phyloP scores from a whole-genome alignment of 331 rosid genomes.

The Acacia concinna region DNA sequence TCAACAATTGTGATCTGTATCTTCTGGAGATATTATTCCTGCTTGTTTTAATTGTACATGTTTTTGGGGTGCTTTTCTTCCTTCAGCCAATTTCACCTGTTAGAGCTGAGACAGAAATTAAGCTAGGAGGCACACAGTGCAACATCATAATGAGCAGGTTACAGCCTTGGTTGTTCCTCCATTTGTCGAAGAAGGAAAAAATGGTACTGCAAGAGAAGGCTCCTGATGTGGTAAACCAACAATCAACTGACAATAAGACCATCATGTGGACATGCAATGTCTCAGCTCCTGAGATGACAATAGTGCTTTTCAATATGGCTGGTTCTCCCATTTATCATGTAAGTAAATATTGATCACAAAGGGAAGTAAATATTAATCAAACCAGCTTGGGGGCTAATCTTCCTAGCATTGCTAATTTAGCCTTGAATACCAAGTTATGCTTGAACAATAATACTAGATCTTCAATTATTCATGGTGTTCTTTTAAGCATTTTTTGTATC shows the following conservation, averaged over 20 bases:
- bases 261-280: constrained; percentile 96
- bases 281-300: constrained; percentile 98
- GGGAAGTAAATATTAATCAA: neutral
- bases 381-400: neutral
- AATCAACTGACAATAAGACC: constrained; percentile 57
- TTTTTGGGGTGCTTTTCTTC: constrained; percentile 32
- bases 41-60: constrained; percentile 20
- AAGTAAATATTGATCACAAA: constrained; percentile 39
- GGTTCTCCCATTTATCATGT: constrained; percentile 88
- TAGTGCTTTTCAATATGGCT: constrained; percentile 67
- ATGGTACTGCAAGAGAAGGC: constrained; percentile 71
- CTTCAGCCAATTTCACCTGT: constrained; percentile 72
- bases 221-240: constrained; percentile 53
- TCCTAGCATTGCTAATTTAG: neutral
- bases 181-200: constrained; percentile 65
- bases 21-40: constrained; percentile 22
- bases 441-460: neutral
- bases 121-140: constrained; percentile 92
- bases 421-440: neutral
- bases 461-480: neutral
- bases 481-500: neutral
- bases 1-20: constrained; percentile 9
- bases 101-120: constrained; percentile 90
- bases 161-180: constrained; percentile 78
- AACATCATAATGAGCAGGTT: constrained; percentile 81